These are phyloP conservation scores for Monilinia fructicola DNA, from an alignment of 2,329 filamentous ascomycete genomes.

Conservation along the genomic window DNA sequence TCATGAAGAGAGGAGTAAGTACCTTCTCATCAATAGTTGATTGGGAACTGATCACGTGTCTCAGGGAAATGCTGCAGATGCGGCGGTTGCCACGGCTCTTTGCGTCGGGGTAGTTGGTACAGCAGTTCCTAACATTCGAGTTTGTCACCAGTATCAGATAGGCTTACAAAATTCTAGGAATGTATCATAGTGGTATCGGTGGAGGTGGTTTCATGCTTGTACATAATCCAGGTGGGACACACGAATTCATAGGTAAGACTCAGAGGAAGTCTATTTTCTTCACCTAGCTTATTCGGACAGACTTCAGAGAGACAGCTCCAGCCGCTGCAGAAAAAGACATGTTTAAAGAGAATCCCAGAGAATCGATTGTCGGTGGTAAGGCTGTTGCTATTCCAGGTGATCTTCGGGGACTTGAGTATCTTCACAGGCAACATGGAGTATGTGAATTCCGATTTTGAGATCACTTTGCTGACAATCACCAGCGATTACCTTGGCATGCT, in stretches of 20 bases:
- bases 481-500: constrained; percentile 64
- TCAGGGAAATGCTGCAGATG: constrained; percentile 72
- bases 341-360: constrained; percentile 69
- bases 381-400: constrained; percentile 72
- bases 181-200: constrained; percentile 81
- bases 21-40: neutral
- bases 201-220: constrained; percentile 91
- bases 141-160: neutral
- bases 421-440: constrained; percentile 71
- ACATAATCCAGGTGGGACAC: constrained; percentile 67
- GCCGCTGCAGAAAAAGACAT: constrained; percentile 80
- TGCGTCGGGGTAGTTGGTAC: constrained; percentile 70
- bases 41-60: constrained; percentile 29
- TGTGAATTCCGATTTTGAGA: constrained; percentile 21
- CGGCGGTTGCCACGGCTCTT: constrained; percentile 70
- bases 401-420: constrained; percentile 73
- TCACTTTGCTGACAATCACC: constrained; percentile 1
- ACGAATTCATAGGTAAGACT: constrained; percentile 64
- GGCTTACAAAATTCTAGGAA: constrained; percentile 45
- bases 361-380: constrained; percentile 70
- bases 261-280: neutral
- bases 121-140: constrained; percentile 29
- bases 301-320: constrained; percentile 87
- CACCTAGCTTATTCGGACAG: constrained; percentile 41
- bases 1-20: constrained; percentile 49